Base-by-base conservation (phyloP, 164 flowering plant species). In the Dillenia turbinata region DNA sequence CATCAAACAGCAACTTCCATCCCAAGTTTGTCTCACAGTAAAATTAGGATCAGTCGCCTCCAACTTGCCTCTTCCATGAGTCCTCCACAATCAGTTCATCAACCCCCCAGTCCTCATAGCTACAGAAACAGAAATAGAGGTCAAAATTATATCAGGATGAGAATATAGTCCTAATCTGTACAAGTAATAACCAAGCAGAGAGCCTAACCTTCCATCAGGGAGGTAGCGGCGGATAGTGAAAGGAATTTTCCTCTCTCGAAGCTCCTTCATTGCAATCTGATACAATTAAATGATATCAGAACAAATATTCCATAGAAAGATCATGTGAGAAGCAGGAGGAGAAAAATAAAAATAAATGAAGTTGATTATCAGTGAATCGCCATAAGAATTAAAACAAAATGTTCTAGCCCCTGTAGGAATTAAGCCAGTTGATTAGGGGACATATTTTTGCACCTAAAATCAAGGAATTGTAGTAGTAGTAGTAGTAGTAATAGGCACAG, bases 231-330 rank as follows among this genome's bases (percentile, higher is more conserved):
- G 77, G 19, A 85, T 85, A 49, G 87, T 85, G 64, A 85, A 84
- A 8, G 90, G 88, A 59, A 85, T 81, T 60, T 85, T 85, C 45
- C 85, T 68, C 71, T 83, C 78, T 7, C 86, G 78, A 17, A 85
- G 85, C 66, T 85, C 88, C 73, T 85, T 85, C 90, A 83, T 83
- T 5, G 90, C 90, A 79, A 85, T 85, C 90, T 79, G 47, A 44
- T 9, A 61, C 13, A 55, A 52, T 17, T 13, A 17, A 49, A 48
- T 48, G 12, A 48, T 48, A 6, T 33, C 40, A 33, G 40, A 33
- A 4, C 5, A 4, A 33, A 33, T 33, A 33, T 33, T 33, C 7
- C 40, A 33, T 48, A 48, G 14, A 48, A 48, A 48, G 14, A 48
- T 48, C 50, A 12, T 10, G 50, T 12, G 50, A 14, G 13, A 47